Evolutionary conservation across 768 basidiomycete species (phyloP), one percentile per base, ranked within the genome.

Genomic region (Fomitopsis serialis): DNA sequence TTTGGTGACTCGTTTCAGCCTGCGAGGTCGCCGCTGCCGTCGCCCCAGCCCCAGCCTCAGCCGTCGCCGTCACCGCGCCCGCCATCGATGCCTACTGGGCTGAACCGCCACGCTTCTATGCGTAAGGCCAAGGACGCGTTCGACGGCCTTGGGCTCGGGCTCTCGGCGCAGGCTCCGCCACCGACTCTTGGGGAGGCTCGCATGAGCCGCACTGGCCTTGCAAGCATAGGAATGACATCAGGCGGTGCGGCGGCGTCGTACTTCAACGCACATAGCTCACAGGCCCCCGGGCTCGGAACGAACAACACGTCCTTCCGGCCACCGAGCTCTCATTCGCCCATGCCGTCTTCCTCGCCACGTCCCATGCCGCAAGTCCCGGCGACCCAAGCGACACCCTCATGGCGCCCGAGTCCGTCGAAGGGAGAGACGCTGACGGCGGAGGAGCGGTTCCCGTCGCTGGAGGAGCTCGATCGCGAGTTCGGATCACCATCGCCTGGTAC

Each of bases 391-490:
- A 34, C 44, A 11, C 45, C 55, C 0, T 43, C 55, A 1, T 45
- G 49, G n/a, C 23, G n/a, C 9, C 23, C 34, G 7, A 10, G n/a
- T 4, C n/a, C 23, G 5, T 45, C 58, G 19, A 36, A 19, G n/a
- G 48, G 53, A 17, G 73, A 76, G 21, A 73, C 76, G 27, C 64
- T 77, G 22, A 72, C 78, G 42, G 78, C 75, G 17, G 92, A 94
- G 67, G 77, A 82, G 27, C 78, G 90, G 49, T 97, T 90, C 67
- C 94, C 94, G 0, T 89, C 94, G 0, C 71, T 97, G 40, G 94
- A 96, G 65, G 87, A 89, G 54, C 72, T 95, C 6, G 87, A 92
- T 66, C 78, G 81, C 22, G 70, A 71, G 10, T 79, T 81, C 56
- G 60, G 63, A 13, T 65, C 60, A 10, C 56, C 74, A 22, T 58